Percentiles rank a stretch among this genome's conserved stretches.
Conservation (phyloP, 768 basidiomycete species). For the Psilocybe sp. region DNA sequence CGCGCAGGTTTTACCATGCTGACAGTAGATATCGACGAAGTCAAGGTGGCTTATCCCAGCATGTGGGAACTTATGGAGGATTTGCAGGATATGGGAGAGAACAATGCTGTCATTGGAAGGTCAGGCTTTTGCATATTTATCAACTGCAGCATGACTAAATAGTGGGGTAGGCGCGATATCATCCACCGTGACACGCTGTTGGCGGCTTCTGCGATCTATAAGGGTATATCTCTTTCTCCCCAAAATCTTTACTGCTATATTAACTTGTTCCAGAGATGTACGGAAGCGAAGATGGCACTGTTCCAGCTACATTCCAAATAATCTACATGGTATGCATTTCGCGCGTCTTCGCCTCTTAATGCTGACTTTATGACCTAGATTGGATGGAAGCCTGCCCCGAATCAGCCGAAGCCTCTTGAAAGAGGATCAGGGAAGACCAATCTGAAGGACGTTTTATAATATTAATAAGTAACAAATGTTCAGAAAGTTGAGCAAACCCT, state of each 20-base stretch:
- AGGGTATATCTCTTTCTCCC: constrained; percentile 47
- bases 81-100: constrained; percentile 94
- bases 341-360: neutral
- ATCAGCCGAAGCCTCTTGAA: constrained; percentile 41
- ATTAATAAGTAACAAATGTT: neutral
- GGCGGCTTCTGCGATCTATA: constrained; percentile 92
- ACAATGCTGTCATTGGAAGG: constrained; percentile 87
- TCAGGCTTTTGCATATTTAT: constrained; percentile 21
- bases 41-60: constrained; percentile 85
- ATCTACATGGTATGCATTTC: constrained; percentile 73
- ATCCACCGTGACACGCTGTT: constrained; percentile 83
- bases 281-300: constrained; percentile 75
- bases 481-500: neutral
- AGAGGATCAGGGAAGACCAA: constrained; percentile 44
- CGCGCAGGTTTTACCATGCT: constrained; percentile 92
- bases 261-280: constrained; percentile 60
- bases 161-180: constrained; percentile 49
- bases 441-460: constrained; percentile 38
- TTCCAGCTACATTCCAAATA: constrained; percentile 95
- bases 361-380: constrained; percentile 26
- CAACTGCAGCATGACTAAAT: neutral
- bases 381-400: constrained; percentile 44
- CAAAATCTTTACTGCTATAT: neutral
- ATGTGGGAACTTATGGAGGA: constrained; percentile 97
- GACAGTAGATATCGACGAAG: constrained; percentile 94